phyloP scores from a whole-genome alignment of 1,284 basidiomycete species.

The Ganoderma multipileum region DNA sequence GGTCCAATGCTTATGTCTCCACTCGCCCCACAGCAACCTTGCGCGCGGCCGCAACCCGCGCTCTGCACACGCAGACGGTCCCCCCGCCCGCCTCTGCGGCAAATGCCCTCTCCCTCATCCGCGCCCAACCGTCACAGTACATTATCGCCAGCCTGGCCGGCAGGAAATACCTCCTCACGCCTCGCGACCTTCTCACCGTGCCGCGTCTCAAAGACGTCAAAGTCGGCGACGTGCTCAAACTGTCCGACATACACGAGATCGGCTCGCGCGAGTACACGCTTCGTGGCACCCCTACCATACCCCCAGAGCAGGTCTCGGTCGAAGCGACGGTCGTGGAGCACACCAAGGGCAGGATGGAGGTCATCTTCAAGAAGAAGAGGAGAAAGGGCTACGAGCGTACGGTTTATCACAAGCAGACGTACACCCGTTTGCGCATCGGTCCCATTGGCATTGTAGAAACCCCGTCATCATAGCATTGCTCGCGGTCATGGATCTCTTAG shows the following conservation, averaged over 20 bases:
- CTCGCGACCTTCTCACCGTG: conserved; percentile 91
- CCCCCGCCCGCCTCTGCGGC: conserved; percentile 39
- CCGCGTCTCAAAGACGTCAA: conserved; percentile 84
- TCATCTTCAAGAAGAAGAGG: conserved; percentile 94
- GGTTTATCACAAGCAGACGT: conserved; percentile 90
- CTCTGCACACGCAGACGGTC: conserved; percentile 40
- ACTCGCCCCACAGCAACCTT: conserved; percentile 25
- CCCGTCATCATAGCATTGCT: conserved; percentile 33
- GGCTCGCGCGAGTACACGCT: conserved; percentile 95
- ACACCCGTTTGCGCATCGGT: conserved; percentile 89
- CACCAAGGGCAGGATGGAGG: conserved; percentile 92
- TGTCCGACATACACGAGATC: conserved; percentile 92
- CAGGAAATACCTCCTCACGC: conserved; percentile 87
- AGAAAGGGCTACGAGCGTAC: conserved; percentile 94
- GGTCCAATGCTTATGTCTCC: conserved; percentile 13
- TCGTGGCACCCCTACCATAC: conserved; percentile 73
- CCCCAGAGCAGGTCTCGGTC: conserved; percentile 70
- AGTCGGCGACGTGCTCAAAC: conserved; percentile 84
- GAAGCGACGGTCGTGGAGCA: conserved; percentile 94
- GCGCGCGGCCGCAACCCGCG: conserved; percentile 37
- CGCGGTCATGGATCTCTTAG: conserved; percentile 25
- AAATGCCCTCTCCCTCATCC: conserved; percentile 71
- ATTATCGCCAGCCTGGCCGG: conserved; percentile 90
- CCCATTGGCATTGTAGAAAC: conserved; percentile 55
- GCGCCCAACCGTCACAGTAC: conserved; percentile 87